Evolutionary conservation across 2,329 filamentous ascomycete species (phyloP).

Genomic region (Sporothrix globosa): DNA sequence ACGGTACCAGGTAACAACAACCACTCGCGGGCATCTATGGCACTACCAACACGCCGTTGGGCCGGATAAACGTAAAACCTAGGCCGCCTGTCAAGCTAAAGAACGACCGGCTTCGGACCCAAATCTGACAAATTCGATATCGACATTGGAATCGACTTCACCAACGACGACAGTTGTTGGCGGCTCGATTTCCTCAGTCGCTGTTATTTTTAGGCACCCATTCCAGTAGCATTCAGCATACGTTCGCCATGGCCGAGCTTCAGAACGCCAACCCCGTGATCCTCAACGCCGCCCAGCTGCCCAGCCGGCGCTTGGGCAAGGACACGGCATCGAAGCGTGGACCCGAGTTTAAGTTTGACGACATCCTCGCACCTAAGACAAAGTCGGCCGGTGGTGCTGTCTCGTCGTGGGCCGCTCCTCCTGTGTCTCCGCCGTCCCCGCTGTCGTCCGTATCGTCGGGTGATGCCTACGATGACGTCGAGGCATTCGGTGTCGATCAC

Average conservation of each 20-base stretch:
- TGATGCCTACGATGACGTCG: constrained; percentile 37
- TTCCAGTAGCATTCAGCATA: not conserved
- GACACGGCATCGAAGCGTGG: constrained; percentile 52
- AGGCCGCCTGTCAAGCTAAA: not conserved
- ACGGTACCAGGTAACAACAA: constrained; percentile 6
- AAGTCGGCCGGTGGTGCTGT: constrained; percentile 39
- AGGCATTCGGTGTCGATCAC: constrained; percentile 34
- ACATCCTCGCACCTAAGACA: constrained; percentile 52
- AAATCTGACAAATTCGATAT: constrained; percentile 20
- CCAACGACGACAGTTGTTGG: not conserved
- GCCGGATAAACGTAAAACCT: constrained; percentile 27
- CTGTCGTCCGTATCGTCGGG: constrained; percentile 45
- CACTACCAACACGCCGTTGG: no score
- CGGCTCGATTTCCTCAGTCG: not conserved
- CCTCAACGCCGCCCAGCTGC: constrained; percentile 82
- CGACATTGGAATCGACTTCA: constrained; percentile 10
- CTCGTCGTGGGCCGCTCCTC: constrained; percentile 38
- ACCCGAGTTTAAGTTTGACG: constrained; percentile 53
- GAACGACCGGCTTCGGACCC: constrained; percentile 21
- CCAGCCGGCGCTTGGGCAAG: constrained; percentile 69
- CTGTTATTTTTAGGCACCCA: not conserved
- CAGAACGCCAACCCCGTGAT: constrained; percentile 94
- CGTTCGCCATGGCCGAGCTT: constrained; percentile 47
- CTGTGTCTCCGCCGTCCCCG: constrained; percentile 38
- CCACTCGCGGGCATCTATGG: not conserved